Evolutionary conservation across 345 rosid species (phyloP).

Genomic region (Cardamine resedifolia): DNA sequence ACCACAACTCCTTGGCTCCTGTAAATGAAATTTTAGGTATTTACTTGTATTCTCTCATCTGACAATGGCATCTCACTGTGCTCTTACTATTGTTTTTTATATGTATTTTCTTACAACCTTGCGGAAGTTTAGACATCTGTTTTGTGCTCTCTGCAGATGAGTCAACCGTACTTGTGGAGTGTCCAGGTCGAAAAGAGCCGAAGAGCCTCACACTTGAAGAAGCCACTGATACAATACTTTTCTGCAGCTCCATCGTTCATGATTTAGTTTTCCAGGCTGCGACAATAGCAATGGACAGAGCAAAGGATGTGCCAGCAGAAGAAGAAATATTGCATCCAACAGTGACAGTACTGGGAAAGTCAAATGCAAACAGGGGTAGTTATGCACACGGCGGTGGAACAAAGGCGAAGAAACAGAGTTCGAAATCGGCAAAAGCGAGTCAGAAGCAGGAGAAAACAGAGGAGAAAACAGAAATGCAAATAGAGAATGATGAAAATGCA

Average conservation of each 20-base stretch:
- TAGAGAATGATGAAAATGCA: constrained; percentile 86
- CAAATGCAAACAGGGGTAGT: constrained; percentile 51
- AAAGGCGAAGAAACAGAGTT: constrained; percentile 44
- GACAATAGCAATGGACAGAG: constrained; percentile 70
- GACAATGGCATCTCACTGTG: constrained; percentile 7
- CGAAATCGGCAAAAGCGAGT: constrained; percentile 56
- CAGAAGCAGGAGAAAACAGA: constrained; percentile 61
- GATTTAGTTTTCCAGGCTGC: constrained; percentile 87
- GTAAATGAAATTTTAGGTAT: constrained; percentile 55
- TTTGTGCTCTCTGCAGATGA: constrained; percentile 52
- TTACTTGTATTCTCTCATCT: background rate
- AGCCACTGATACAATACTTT: constrained; percentile 87
- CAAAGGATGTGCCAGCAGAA: constrained; percentile 49
- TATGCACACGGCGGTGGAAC: constrained; percentile 53
- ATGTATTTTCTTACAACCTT: constrained; percentile 8
- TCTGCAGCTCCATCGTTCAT: constrained; percentile 94
- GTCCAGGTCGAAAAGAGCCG: constrained; percentile 55
- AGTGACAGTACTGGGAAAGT: constrained; percentile 69
- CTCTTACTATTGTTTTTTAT: background rate
- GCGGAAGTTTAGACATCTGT: constrained; percentile 5
- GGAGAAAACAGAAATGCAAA: constrained; percentile 38
- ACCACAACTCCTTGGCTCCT: constrained; percentile 40
- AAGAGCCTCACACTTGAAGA: constrained; percentile 95
- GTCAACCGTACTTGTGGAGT: constrained; percentile 65
- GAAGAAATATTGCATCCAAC: constrained; percentile 64